Conservation (phyloP, 225 moss, liverwort and hornwort genomes). For the Neckera pumila region DNA sequence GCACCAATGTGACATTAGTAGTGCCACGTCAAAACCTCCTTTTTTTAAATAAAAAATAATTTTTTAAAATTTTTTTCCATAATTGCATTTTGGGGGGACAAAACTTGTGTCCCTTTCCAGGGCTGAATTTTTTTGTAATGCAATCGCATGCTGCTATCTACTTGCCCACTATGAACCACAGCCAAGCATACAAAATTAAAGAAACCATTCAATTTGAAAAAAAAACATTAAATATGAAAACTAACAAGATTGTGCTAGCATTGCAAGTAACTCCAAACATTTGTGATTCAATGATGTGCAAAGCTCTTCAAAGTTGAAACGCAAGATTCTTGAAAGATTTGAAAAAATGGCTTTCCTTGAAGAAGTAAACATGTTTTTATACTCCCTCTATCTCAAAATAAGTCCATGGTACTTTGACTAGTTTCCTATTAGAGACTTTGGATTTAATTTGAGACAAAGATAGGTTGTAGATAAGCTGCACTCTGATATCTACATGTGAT, state of each 20-base stretch:
- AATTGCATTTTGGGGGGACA: too few relatives aligned
- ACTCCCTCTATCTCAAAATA: too few relatives aligned
- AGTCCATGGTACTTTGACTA: too few relatives aligned
- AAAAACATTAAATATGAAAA: neutral
- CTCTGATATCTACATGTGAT: neutral
- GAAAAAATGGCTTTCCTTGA: accelerated
- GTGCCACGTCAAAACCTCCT: too few relatives aligned
- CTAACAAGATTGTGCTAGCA: accelerated
- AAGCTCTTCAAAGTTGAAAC: neutral
- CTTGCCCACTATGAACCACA: neutral
- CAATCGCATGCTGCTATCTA: neutral
- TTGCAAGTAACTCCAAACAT: neutral
- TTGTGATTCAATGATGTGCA: neutral
- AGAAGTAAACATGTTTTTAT: neutral
- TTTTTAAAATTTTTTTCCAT: too few relatives aligned
- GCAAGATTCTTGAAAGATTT: neutral
- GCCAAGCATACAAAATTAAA: neutral
- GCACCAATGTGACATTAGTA: too few relatives aligned
- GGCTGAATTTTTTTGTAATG: too few relatives aligned
- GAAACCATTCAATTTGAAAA: accelerated
- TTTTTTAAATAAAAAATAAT: too few relatives aligned
- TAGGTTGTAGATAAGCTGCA: neutral
- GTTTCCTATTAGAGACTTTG: too few relatives aligned
- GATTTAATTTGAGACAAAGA: too few relatives aligned
- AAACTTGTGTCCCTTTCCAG: too few relatives aligned